Evolutionary conservation across 176 grass and related monocot species (phyloP).

Genomic region (Oryza longistaminata): DNA sequence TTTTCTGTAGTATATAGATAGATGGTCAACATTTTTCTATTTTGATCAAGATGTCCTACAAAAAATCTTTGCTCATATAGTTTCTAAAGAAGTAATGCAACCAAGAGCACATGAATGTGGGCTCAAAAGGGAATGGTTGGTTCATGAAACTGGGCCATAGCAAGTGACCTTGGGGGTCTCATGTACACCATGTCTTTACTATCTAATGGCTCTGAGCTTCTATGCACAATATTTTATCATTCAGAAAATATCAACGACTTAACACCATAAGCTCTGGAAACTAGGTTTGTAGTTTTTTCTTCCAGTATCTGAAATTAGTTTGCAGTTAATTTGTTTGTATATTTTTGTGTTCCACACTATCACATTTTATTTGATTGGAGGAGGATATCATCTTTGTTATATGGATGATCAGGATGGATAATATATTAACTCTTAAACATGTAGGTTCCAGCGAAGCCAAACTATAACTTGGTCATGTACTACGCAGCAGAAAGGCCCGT

Average conservation of each 20-base stretch:
- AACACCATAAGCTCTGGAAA: too few relatives aligned
- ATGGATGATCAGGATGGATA: conserved; percentile 2
- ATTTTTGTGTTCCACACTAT: not conserved
- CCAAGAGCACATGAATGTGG: not conserved
- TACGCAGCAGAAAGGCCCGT: conserved; percentile 76
- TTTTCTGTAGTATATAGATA: not conserved
- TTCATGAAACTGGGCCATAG: conserved; percentile 6
- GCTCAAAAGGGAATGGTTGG: not conserved
- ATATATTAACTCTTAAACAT: conserved; percentile 34
- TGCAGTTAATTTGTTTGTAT: not conserved
- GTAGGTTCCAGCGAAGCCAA: conserved; percentile 94
- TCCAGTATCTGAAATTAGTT: not conserved
- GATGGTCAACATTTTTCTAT: not conserved
- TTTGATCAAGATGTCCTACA: not conserved
- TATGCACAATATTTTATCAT: not conserved
- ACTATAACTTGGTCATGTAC: conserved; percentile 90
- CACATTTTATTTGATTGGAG: conserved; percentile 15
- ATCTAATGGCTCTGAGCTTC: not conserved
- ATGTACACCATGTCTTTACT: not conserved
- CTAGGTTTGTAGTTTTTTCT: not conserved
- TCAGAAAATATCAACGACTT: not conserved
- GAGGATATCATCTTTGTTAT: not conserved
- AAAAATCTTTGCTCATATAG: not conserved
- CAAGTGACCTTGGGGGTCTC: not conserved
- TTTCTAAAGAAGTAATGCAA: not conserved